Percentiles rank a stretch among this genome's conserved stretches.
Evolutionary conservation across 75 land plant species (phyloP).

Genomic region (Picea sitchensis): DNA sequence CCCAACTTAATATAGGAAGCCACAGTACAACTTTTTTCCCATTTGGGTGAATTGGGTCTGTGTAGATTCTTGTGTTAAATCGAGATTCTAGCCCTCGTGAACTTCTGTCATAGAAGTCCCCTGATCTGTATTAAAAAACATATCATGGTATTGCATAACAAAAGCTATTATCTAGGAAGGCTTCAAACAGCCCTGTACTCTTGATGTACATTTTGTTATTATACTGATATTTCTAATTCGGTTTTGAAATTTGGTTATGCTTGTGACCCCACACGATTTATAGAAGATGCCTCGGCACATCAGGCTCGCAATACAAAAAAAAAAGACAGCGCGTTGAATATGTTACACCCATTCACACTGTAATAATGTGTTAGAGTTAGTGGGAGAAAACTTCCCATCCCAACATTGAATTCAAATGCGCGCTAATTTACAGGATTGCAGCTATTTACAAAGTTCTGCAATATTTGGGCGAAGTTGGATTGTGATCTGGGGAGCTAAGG

Average conservation of each 20-base stretch:
- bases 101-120: background rate
- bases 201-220: background rate
- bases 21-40: background rate
- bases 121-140: background rate
- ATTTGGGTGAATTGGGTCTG: background rate
- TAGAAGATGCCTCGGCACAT: background rate
- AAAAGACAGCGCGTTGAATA: background rate
- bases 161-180: background rate
- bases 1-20: no score
- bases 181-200: background rate
- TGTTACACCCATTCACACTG: background rate
- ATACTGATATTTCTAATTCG: slow-evolving; percentile 1
- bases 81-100: background rate
- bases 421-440: background rate
- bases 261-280: slow-evolving; percentile 8
- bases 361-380: background rate
- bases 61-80: background rate
- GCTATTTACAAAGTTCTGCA: background rate
- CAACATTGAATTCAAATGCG: background rate
- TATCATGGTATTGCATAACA: background rate
- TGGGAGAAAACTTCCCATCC: background rate
- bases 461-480: background rate
- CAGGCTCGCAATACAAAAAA: background rate
- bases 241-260: background rate
- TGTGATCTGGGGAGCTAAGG: background rate